phyloP scores from a whole-genome alignment of 352 stramenopile species.

The Globisporangium splendens region DNA sequence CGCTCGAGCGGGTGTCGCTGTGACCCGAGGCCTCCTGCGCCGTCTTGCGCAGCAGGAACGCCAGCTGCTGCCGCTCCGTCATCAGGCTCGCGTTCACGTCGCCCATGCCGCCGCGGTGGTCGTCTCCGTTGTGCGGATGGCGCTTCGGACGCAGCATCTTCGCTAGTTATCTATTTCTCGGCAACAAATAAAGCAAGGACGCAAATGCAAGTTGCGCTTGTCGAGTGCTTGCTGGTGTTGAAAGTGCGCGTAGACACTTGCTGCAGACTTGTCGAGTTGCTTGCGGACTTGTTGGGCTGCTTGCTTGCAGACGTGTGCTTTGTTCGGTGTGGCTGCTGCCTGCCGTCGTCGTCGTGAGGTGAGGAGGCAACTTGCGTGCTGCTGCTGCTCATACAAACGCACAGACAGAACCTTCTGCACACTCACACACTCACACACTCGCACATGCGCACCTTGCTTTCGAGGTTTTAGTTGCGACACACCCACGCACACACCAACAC shows the following conservation, averaged over 20 bases:
- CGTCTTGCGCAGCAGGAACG: conserved; percentile 69
- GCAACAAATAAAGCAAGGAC: background rate
- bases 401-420: background rate
- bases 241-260: no score
- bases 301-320: no score
- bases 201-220: background rate
- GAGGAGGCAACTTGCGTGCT: no score
- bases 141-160: conserved; percentile 8
- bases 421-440: conserved; percentile 14
- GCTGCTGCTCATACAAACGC: background rate
- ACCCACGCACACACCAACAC: background rate
- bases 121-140: conserved; percentile 15
- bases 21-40: conserved; percentile 39
- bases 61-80: conserved; percentile 78
- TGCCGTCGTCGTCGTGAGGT: no score
- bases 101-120: conserved; percentile 4
- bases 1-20: conserved; percentile 22
- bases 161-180: background rate
- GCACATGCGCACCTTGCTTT: conserved; percentile 8
- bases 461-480: background rate
- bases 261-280: no score
- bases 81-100: conserved; percentile 63
- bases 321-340: no score
- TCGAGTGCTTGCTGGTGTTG: background rate
- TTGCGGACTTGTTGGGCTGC: no score